phyloP scores from a whole-genome alignment of 148 eudicot genomes.

The Suaeda aralocaspica region DNA sequence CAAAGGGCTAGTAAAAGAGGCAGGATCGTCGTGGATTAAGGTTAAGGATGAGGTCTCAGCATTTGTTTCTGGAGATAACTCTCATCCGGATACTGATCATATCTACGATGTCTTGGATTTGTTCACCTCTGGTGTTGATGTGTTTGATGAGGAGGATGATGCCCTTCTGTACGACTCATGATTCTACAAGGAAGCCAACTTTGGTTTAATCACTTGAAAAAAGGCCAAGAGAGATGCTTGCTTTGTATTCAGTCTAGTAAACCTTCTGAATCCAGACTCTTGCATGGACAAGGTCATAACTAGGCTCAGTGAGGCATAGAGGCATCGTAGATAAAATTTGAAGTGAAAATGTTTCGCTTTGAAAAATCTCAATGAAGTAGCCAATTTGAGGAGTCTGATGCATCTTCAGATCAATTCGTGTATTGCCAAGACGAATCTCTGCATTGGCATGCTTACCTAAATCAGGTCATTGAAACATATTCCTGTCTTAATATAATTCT shows the following conservation, averaged over 20 bases:
- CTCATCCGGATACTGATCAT: slow-evolving; percentile 48
- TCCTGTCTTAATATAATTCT: too few relatives aligned
- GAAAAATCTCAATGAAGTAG: neutral
- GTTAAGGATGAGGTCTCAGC: slow-evolving; percentile 58
- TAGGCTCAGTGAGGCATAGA: neutral
- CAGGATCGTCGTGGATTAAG: slow-evolving; percentile 92
- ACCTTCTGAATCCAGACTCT: neutral
- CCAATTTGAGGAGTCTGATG: too few relatives aligned
- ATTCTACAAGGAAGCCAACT: neutral
- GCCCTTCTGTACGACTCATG: slow-evolving; percentile 23
- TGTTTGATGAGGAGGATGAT: slow-evolving; percentile 33
- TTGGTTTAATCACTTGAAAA: neutral
- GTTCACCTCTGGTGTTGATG: slow-evolving; percentile 42
- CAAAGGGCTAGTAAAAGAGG: slow-evolving; percentile 76
- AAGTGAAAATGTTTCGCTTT: too few relatives aligned
- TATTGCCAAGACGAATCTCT: too few relatives aligned
- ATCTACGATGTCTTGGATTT: slow-evolving; percentile 51
- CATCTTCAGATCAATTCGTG: too few relatives aligned
- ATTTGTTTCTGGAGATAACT: slow-evolving; percentile 68
- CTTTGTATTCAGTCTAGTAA: neutral
- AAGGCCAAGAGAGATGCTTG: neutral
- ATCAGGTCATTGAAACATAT: too few relatives aligned
- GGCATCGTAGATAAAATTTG: too few relatives aligned
- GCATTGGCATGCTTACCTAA: too few relatives aligned
- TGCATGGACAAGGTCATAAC: neutral